Evolutionary conservation across 768 basidiomycete genomes (phyloP), one percentile per base, ranked within the genome.

Genomic region (Pleurotus tuoliensis): DNA sequence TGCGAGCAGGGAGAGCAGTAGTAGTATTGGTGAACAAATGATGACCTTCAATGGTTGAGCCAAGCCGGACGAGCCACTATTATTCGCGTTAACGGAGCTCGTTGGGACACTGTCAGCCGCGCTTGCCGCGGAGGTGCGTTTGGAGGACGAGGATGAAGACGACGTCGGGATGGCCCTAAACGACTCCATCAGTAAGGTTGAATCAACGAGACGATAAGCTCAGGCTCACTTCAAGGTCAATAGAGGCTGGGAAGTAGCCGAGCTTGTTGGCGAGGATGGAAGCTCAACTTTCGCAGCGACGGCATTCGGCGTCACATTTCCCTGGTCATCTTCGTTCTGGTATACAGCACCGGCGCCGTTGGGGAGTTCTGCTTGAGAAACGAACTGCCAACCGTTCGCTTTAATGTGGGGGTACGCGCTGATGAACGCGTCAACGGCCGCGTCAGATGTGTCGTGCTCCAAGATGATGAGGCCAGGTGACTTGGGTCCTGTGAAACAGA

Each of bases 401-500:
- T 75, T 73, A 68, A 94, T 84, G 39, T 82, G 58, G 3, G 87
- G 84, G 67, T 79, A 91, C 5, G 80, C 79, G 40, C 73, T 71
- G 0, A 87, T 83, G 71, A 94, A 95, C 3, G 83, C 82, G 37
- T 74, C 61, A 18, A 92, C 85, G 30, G 86, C 74, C 60, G 73
- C 66, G 41, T 80, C 71, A 37, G 77, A 79, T 18, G 87, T 72
- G 71, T 97, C 94, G 70, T 98, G 95, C 67, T 96, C 88, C 57
- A 97, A 78, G 55, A 92, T 76, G 58, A 92, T 76, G 20, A 95
- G 79, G 30, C 95, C 95, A 2, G 91, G 87, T 9, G 69, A 73
- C 67, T 93, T 92, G 48, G 88, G 72, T 27, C 85, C 88, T 75
- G 53, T 13, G 47, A 49, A 18, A 54, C 40, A 56, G 30, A 49